Evolutionary conservation across 176 grass and related monocot genomes (phyloP).

Genomic region (Lolium perenne): DNA sequence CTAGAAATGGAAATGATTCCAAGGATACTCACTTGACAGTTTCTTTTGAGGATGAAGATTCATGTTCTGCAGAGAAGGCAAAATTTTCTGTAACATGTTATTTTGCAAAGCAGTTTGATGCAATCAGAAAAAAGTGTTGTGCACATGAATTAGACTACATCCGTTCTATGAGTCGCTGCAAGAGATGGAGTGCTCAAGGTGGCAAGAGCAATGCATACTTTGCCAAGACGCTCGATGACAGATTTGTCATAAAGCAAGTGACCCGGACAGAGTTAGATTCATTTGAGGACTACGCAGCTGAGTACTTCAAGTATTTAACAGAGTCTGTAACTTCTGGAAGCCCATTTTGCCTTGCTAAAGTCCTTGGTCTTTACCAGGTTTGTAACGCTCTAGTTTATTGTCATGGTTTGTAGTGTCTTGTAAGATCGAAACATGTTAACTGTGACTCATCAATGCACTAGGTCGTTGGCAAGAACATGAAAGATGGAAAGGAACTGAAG

Average conservation of each 20-base stretch:
- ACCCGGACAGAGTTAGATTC: conserved; percentile 90
- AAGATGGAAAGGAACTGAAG: conserved; percentile 83
- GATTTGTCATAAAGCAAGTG: conserved; percentile 98
- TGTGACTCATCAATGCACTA: conserved; percentile 31
- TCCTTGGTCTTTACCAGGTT: conserved; percentile 99
- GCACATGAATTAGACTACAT: conserved; percentile 82
- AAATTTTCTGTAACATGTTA: conserved; percentile 95
- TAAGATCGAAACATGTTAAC: conserved; percentile 25
- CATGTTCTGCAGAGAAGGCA: conserved; percentile 69
- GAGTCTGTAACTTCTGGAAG: conserved; percentile 74
- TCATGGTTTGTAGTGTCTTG: conserved; percentile 5
- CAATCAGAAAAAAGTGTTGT: conserved; percentile 82
- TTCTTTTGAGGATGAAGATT: conserved; percentile 83
- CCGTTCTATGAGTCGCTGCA: conserved; percentile 89
- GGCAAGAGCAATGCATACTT: conserved; percentile 99
- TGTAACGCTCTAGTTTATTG: conserved; percentile 34
- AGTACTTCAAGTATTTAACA: conserved; percentile 90
- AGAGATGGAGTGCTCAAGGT: conserved; percentile 94
- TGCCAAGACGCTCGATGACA: conserved; percentile 92
- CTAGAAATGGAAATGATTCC: conserved; percentile 53
- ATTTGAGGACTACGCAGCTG: conserved; percentile 78
- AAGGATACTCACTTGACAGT: conserved; percentile 73
- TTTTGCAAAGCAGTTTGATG: conserved; percentile 86
- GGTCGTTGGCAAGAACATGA: conserved; percentile 83
- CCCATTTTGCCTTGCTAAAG: conserved; percentile 85